Conservation (phyloP, 2,329 filamentous ascomycete genomes). For the Myotisia sp. region DNA sequence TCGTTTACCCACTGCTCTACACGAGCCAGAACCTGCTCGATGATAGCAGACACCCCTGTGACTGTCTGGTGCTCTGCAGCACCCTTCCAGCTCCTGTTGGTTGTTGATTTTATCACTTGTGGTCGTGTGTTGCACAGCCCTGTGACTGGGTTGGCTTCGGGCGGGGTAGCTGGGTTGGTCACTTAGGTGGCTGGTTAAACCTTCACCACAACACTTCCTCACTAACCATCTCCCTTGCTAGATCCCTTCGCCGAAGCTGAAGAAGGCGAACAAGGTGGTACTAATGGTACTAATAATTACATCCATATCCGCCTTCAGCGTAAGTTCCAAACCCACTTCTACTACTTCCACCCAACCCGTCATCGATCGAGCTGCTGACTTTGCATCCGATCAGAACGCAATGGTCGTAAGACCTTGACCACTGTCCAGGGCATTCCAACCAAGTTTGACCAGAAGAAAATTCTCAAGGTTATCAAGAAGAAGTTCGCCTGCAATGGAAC, state of each 20-base stretch:
- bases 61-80: too few relatives aligned
- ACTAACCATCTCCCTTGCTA: slow-evolving; percentile 27
- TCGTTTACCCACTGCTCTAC: too few relatives aligned
- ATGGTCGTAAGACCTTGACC: slow-evolving; percentile 99
- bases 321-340: slow-evolving; percentile 38
- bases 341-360: slow-evolving; percentile 1
- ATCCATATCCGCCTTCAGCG: slow-evolving; percentile 99
- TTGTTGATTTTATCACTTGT: background rate
- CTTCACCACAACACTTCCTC: background rate
- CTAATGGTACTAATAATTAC: slow-evolving; percentile 90
- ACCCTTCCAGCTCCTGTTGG: background rate
- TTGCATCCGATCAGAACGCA: slow-evolving; percentile 69
- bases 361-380: slow-evolving; percentile 5
- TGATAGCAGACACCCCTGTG: too few relatives aligned
- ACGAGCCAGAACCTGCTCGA: too few relatives aligned
- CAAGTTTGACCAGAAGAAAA: slow-evolving; percentile 99
- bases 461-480: slow-evolving; percentile 99
- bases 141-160: slow-evolving; percentile 12
- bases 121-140: slow-evolving; percentile 4
- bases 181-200: slow-evolving; percentile 14
- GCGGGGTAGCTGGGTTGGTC: slow-evolving; percentile 27
- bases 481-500: slow-evolving; percentile 99
- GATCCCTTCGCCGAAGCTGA: slow-evolving; percentile 99
- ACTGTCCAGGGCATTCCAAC: slow-evolving; percentile 97
- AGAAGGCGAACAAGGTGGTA: slow-evolving; percentile 88